These are phyloP conservation scores for Auricularia auricula-judae DNA, from an alignment of 768 basidiomycete species.

Conservation along the genomic window DNA sequence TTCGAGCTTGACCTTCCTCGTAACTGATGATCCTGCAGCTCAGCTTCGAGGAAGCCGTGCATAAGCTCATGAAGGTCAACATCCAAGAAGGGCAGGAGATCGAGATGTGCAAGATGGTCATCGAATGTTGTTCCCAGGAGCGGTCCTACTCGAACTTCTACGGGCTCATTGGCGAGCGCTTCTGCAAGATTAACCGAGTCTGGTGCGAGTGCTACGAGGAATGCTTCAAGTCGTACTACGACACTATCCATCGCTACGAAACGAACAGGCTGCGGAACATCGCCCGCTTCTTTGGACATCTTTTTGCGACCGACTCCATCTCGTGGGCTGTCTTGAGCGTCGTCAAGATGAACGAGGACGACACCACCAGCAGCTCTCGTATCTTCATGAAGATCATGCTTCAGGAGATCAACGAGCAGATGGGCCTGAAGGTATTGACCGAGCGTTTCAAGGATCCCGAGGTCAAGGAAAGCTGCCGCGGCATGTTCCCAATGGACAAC, in stretches of 20 bases:
- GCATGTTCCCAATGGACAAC: slow-evolving; percentile 93
- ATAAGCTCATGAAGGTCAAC: slow-evolving; percentile 91
- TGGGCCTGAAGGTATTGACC: slow-evolving; percentile 79
- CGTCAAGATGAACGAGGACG: slow-evolving; percentile 93
- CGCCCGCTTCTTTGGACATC: slow-evolving; percentile 90
- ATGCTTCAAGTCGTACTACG: slow-evolving; percentile 84
- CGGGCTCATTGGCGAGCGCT: slow-evolving; percentile 90
- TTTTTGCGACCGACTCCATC: slow-evolving; percentile 75
- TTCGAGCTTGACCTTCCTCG: neutral
- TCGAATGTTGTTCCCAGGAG: slow-evolving; percentile 99
- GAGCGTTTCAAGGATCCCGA: slow-evolving; percentile 88
- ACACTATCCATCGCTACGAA: slow-evolving; percentile 96
- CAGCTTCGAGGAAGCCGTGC: slow-evolving; percentile 97
- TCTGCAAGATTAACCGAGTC: slow-evolving; percentile 89
- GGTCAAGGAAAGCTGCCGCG: slow-evolving; percentile 54
- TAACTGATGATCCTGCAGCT: slow-evolving; percentile 26
- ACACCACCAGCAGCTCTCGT: slow-evolving; percentile 90
- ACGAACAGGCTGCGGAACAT: slow-evolving; percentile 97
- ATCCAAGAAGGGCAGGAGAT: slow-evolving; percentile 92
- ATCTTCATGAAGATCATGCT: slow-evolving; percentile 97
- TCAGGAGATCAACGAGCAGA: slow-evolving; percentile 87
- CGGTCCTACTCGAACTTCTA: slow-evolving; percentile 97
- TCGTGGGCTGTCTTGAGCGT: slow-evolving; percentile 80
- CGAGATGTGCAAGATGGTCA: slow-evolving; percentile 95
- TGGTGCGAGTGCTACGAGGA: slow-evolving; percentile 88